phyloP scores from a whole-genome alignment of 139 green algal species.

The Closterium sp. region DNA sequence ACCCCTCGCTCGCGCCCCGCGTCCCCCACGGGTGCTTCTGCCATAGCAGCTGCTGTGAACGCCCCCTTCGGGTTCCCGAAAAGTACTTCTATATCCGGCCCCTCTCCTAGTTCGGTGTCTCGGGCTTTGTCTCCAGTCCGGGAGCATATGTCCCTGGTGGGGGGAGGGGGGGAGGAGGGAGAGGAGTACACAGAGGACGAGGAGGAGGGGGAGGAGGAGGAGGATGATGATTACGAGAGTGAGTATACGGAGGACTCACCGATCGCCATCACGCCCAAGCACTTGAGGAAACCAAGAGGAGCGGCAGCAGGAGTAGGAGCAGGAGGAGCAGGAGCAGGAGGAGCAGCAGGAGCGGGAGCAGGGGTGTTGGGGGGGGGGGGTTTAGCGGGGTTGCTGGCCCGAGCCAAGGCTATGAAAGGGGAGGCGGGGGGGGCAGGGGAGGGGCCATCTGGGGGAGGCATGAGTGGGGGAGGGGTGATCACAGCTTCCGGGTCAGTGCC shows the following conservation, averaged over 20 bases:
- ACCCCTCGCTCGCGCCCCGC: not conserved
- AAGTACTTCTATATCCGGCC: not conserved
- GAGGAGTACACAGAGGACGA: not conserved
- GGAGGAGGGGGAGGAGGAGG: not conserved
- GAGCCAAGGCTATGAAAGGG: not conserved
- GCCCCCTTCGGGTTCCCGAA: not conserved
- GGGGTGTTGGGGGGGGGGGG: not conserved
- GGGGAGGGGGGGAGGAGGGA: too few relatives aligned
- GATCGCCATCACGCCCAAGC: not conserved
- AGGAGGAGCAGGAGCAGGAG: too few relatives aligned
- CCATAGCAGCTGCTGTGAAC: not conserved
- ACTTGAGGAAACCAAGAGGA: not conserved
- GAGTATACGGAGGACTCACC: not conserved
- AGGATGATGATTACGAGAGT: not conserved
- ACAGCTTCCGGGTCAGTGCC: not conserved
- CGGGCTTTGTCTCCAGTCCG: not conserved
- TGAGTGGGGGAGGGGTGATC: not conserved
- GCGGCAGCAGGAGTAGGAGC: not conserved
- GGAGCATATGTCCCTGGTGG: not conserved
- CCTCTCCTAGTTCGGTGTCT: not conserved
- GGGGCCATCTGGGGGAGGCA: not conserved
- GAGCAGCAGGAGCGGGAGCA: not conserved
- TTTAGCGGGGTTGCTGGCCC: not conserved
- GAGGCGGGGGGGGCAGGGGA: not conserved
- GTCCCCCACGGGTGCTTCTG: not conserved